Percentiles rank a stretch among this genome's conserved stretches.
These are phyloP conservation scores for Shiraia bambusicola DNA, from an alignment of 2,329 filamentous ascomycete genomes.

Conservation along the genomic window DNA sequence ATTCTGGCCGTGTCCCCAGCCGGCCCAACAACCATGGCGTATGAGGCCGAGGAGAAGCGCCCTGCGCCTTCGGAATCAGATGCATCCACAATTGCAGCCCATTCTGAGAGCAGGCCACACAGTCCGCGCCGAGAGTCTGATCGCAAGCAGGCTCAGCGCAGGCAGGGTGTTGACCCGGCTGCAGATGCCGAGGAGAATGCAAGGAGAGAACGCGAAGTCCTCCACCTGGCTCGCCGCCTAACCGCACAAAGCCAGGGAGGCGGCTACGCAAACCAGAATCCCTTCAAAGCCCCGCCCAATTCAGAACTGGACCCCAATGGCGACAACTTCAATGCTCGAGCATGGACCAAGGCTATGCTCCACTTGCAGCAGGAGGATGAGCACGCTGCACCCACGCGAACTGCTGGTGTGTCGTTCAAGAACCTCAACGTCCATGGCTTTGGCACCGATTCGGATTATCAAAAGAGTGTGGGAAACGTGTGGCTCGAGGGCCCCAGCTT, in stretches of 20 bases:
- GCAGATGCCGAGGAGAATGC: constrained; percentile 19
- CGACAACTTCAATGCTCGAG: constrained; percentile 50
- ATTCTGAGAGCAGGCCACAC: constrained; percentile 24
- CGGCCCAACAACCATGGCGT: constrained; percentile 19
- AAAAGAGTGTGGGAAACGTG: constrained; percentile 54
- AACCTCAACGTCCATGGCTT: constrained; percentile 53
- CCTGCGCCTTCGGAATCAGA: constrained; percentile 29
- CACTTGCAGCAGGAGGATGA: constrained; percentile 48
- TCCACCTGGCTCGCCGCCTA: constrained; percentile 46
- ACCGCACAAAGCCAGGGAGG: constrained; percentile 45
- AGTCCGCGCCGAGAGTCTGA: constrained; percentile 18
- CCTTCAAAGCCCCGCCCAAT: constrained; percentile 43
- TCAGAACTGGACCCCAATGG: constrained; percentile 51
- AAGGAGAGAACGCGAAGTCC: constrained; percentile 41
- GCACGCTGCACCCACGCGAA: constrained; percentile 45
- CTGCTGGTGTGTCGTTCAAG: constrained; percentile 51
- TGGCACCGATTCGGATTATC: constrained; percentile 53
- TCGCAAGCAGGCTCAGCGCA: constrained; percentile 24
- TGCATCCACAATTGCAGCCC: constrained; percentile 36
- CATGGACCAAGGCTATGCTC: constrained; percentile 54
- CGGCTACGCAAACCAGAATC: constrained; percentile 41
- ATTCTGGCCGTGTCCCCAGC: constrained; percentile 38
- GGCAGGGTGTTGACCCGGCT: constrained; percentile 16
- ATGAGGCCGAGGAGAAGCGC: constrained; percentile 14
- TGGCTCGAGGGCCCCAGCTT: constrained; percentile 46